Conservation (phyloP, 2,329 filamentous ascomycete species). For the Talaromyces sp. region DNA sequence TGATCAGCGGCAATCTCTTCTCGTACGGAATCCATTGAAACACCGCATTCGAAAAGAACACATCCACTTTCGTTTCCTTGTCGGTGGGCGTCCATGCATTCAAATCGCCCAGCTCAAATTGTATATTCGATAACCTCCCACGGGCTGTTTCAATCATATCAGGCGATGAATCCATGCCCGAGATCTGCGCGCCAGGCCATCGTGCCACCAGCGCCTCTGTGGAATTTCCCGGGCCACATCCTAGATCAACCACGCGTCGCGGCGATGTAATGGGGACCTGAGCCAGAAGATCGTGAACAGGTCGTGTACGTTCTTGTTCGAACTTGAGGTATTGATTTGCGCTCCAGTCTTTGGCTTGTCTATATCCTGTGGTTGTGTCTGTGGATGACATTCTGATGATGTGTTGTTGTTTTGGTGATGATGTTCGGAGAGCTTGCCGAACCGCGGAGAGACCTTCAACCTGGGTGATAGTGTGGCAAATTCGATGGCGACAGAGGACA, state of each 20-base stretch:
- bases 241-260: constrained; percentile 51
- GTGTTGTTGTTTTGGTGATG: neutral
- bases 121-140: constrained; percentile 33
- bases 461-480: neutral
- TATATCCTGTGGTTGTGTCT: neutral
- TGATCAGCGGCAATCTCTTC: constrained; percentile 42
- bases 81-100: constrained; percentile 32
- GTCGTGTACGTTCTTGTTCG: constrained; percentile 48
- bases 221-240: constrained; percentile 58
- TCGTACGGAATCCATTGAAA: constrained; percentile 52
- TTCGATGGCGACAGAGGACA: neutral
- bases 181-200: constrained; percentile 46
- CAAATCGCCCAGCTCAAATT: constrained; percentile 48
- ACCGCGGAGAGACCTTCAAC: constrained; percentile 1
- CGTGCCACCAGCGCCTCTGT: constrained; percentile 46
- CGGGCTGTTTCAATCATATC: constrained; percentile 53
- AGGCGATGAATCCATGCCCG: constrained; percentile 51
- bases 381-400: constrained; percentile 5
- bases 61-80: constrained; percentile 26
- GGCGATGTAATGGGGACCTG: constrained; percentile 41
- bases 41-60: constrained; percentile 55
- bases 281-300: constrained; percentile 50
- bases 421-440: constrained; percentile 6
- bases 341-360: constrained; percentile 46
- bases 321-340: constrained; percentile 56